phyloP scores from a whole-genome alignment of 208 protist genomes.

The Trichomonas tenax region DNA sequence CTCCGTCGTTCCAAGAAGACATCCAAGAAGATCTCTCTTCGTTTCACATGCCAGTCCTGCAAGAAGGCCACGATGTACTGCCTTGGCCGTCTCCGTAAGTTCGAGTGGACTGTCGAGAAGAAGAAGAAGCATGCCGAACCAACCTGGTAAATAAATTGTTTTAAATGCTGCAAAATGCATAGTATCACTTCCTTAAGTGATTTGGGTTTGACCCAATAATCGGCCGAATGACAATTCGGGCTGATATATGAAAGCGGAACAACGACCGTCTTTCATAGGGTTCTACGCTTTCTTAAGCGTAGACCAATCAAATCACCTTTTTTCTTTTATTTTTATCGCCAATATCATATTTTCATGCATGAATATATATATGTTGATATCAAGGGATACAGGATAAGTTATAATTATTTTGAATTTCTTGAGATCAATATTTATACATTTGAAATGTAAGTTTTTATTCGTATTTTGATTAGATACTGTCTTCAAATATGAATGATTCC shows the following conservation, averaged over 20 bases:
- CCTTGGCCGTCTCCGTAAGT: background rate
- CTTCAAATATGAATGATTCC: too few species aligned
- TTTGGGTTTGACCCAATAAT: background rate
- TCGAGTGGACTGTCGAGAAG: background rate
- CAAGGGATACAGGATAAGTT: too few species aligned
- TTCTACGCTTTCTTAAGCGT: background rate
- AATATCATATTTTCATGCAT: too few species aligned
- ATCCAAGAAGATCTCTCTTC: background rate
- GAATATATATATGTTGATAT: too few species aligned
- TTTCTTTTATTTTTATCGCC: background rate
- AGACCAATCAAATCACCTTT: background rate
- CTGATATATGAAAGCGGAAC: background rate
- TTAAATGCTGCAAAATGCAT: background rate
- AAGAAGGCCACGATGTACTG: conserved; percentile 2
- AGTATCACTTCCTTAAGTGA: background rate
- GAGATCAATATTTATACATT: too few species aligned
- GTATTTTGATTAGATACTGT: too few species aligned
- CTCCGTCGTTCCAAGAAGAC: conserved; percentile 7
- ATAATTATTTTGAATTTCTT: too few species aligned
- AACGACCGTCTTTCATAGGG: background rate
- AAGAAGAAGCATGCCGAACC: conserved; percentile 17
- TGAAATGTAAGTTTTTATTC: too few species aligned
- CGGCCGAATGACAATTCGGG: background rate
- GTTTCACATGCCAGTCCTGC: background rate
- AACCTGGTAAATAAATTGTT: conserved; percentile 17